These are phyloP conservation scores for Pleurotus djamor DNA, from an alignment of 768 basidiomycete species.

Conservation along the genomic window DNA sequence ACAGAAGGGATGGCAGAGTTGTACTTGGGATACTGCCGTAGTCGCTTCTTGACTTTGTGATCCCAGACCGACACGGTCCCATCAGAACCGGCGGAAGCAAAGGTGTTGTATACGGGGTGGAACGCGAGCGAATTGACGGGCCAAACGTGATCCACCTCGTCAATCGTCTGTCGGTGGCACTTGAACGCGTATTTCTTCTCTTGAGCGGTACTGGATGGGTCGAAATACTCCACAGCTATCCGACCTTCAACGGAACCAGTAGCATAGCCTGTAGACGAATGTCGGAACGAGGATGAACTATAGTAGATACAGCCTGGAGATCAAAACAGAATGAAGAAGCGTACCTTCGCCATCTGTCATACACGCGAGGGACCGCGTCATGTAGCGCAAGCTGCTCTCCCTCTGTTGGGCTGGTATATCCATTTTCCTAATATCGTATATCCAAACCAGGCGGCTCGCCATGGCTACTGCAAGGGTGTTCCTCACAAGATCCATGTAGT, in stretches of 20 bases:
- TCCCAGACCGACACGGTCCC: conserved; percentile 97
- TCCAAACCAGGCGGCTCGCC: conserved; percentile 87
- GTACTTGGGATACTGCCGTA: conserved; percentile 88
- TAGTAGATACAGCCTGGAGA: conserved; percentile 4
- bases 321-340: conserved; percentile 12
- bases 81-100: conserved; percentile 95
- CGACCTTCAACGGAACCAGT: conserved; percentile 93
- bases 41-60: conserved; percentile 91
- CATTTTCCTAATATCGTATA: conserved; percentile 86
- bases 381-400: conserved; percentile 93
- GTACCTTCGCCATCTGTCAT: conserved; percentile 92
- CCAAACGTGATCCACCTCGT: conserved; percentile 94
- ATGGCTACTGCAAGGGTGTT: conserved; percentile 88
- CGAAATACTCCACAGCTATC: conserved; percentile 97
- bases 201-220: conserved; percentile 73
- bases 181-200: conserved; percentile 95
- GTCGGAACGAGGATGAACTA: neutral
- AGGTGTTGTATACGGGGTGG: conserved; percentile 90
- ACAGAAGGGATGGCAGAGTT: conserved; percentile 67
- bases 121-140: conserved; percentile 95
- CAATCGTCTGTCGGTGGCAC: conserved; percentile 88
- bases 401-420: conserved; percentile 70
- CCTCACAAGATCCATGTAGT: conserved; percentile 77
- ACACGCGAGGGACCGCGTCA: conserved; percentile 88
- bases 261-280: conserved; percentile 67